phyloP scores from a whole-genome alignment of 1,284 basidiomycete genomes.

The Uromyces viciae-fabae region DNA sequence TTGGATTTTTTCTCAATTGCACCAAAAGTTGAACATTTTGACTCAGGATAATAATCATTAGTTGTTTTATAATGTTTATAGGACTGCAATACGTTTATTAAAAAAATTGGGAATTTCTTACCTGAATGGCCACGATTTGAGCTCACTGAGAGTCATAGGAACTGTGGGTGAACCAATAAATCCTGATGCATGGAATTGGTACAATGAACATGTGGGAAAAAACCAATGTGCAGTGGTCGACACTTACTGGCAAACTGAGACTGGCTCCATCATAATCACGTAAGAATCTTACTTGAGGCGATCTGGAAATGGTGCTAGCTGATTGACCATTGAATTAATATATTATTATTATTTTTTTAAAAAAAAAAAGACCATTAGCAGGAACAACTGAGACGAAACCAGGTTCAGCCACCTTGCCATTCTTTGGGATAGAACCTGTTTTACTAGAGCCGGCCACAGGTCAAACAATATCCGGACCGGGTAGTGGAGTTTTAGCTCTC shows the following conservation, averaged over 20 bases:
- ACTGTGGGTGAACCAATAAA: slow-evolving; percentile 98
- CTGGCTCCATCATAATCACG: slow-evolving; percentile 88
- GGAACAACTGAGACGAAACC: slow-evolving; percentile 94
- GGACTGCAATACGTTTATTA: slow-evolving; percentile 76
- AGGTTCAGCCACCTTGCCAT: slow-evolving; percentile 91
- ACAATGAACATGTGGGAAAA: slow-evolving; percentile 87
- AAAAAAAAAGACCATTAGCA: slow-evolving; percentile 66
- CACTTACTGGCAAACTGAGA: slow-evolving; percentile 80
- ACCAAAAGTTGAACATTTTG: not conserved
- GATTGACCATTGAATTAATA: no score
- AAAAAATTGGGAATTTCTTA: slow-evolving; percentile 82
- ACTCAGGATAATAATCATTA: not conserved
- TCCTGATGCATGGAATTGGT: slow-evolving; percentile 99
- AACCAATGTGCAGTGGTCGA: slow-evolving; percentile 90
- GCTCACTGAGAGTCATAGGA: slow-evolving; percentile 78
- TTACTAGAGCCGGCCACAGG: slow-evolving; percentile 81
- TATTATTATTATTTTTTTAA: no score
- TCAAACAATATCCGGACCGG: slow-evolving; percentile 14
- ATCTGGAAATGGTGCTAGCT: no score
- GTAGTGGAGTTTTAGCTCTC: slow-evolving; percentile 82
- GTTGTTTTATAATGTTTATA: not conserved
- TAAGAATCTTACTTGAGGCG: slow-evolving; percentile 4
- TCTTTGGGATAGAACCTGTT: slow-evolving; percentile 89
- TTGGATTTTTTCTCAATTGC: no score
- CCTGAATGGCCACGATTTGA: slow-evolving; percentile 78